Evolutionary conservation across 805 yeast genomes (phyloP), one percentile per base, ranked within the genome.

Genomic region (Schizosaccharomyces octosporus): DNA sequence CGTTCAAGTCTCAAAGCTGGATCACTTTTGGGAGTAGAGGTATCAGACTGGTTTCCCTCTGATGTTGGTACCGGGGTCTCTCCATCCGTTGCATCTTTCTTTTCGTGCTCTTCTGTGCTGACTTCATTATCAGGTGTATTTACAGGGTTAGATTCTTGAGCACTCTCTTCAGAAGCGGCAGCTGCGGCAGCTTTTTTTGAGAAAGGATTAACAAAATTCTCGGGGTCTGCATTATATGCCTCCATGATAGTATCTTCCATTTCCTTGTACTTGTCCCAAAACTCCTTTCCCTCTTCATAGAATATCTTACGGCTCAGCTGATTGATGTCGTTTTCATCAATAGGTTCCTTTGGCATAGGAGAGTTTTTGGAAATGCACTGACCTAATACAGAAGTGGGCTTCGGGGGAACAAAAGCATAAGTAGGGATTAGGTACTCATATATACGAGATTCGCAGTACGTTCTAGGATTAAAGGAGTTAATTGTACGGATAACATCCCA

Each of bases 381-480:
- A 7, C 57, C 57, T 9, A 93, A 74, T 9, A 79, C 75, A 36
- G 88, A 77, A 54, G 76, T 74, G 5, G 95, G 95, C 68, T 84
- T 82, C n/a, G 98, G 97, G 9, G 95, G 93, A 62, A 93, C 74
- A 64, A 93, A 80, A 1, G 95, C 81, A 70, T 87, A 89, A 0
- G 95, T 86, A 54, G 98, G 98, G 69, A 93, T 77, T 67, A 93
- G 73, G 69, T 93, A 93, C 74, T 93, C 98, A 71, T 93, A 93
- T 64, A 94, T 78, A 70, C 98, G 81, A n/a, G 96, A 87, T 2
- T 93, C 83, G 74, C 98, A 93, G 84, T 88, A 80, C 70, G 87
- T 88, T 66, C 97, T 79, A 72, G 97, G 88, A 71, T 93, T 97
- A 71, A 93, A 93, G 0, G 89, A 80, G 68, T 87, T 86, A 71